Percentiles rank a stretch among this genome's conserved stretches.
Conservation (phyloP, 352 stramenopile genomes). For the Aphanomyces astaci region DNA sequence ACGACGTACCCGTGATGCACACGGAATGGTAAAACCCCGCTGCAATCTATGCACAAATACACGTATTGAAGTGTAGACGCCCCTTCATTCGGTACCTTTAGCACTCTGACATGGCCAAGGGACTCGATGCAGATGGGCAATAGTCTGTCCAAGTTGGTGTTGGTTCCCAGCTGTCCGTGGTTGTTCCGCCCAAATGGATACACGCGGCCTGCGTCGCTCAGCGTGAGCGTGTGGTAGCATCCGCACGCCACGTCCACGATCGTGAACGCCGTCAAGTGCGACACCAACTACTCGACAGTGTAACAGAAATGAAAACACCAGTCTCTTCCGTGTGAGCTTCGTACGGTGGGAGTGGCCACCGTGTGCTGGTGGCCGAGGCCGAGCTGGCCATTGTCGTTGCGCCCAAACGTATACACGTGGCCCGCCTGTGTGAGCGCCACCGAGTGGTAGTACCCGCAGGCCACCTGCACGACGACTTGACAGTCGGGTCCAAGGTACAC, state of each 20-base stretch:
- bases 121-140: constrained; percentile 66
- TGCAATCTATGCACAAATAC: no score
- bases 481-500: constrained; percentile 47
- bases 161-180: constrained; percentile 85
- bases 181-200: constrained; percentile 92
- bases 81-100: no score
- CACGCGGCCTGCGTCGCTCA: constrained; percentile 79
- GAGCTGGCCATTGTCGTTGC: constrained; percentile 92
- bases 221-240: constrained; percentile 77
- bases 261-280: constrained; percentile 41
- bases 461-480: constrained; percentile 61
- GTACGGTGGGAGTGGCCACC: constrained; percentile 44
- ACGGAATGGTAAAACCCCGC: constrained; percentile 91
- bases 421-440: constrained; percentile 59
- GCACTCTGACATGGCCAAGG: constrained; percentile 44
- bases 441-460: constrained; percentile 90
- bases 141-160: constrained; percentile 59
- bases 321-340: background rate
- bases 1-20: constrained; percentile 35
- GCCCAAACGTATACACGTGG: constrained; percentile 78
- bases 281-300: constrained; percentile 38
- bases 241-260: constrained; percentile 73
- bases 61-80: no score
- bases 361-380: constrained; percentile 82
- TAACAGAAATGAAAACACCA: constrained; percentile 7